Evolutionary conservation across 176 grass and related monocot species (phyloP).

Genomic region (Hordeum vulgare): MorexV3_pseudomolecules_assembly NC_058521.1:5731948-5732447

Average conservation of each 20-base stretch:
- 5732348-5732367: slow-evolving; percentile 21
- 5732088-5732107: slow-evolving; percentile 3
- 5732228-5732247: slow-evolving; percentile 33
- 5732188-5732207: background rate
- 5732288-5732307: slow-evolving; percentile 98
- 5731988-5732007: slow-evolving; percentile 31
- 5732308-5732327: slow-evolving; percentile 86
- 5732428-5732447: slow-evolving; percentile 66
- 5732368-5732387: slow-evolving; percentile 7
- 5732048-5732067: slow-evolving; percentile 13
- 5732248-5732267: slow-evolving; percentile 53
- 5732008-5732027: background rate
- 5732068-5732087: slow-evolving; percentile 1
- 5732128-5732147: background rate
- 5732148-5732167: background rate
- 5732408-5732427: slow-evolving; percentile 9
- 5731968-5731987: slow-evolving; percentile 1
- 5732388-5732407: background rate
- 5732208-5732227: background rate
- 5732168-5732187: background rate
- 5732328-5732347: slow-evolving; percentile 67
- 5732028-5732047: background rate
- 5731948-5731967: slow-evolving; percentile 4
- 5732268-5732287: slow-evolving; percentile 71
- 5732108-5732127: background rate